Evolutionary conservation across 768 basidiomycete genomes (phyloP), one percentile per base, ranked within the genome.

Genomic region (Strobilomyces dryophilus): DNA sequence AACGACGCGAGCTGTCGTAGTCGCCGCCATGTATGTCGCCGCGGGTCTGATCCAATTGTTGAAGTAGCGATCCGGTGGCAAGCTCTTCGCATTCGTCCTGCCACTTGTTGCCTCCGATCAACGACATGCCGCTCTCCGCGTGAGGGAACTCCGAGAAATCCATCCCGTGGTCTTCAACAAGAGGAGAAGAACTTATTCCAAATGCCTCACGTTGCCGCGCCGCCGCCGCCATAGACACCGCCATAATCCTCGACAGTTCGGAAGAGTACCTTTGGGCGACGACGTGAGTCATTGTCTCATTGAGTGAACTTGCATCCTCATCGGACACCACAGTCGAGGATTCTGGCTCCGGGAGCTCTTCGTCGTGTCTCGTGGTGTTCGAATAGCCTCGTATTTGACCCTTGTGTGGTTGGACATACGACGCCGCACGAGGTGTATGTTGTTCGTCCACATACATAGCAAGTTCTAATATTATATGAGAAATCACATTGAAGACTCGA

Each of bases 201-300:
- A 80, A 77, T n/a, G 76, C 79, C 54, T 70, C 69, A 40, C 77
- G 68, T 57, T 81, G 77, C 14, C 74, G 72, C 40, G 74, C 74
- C 31, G 77, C 76, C 15, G 73, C 73, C 2, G 67, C 68, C 18
- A 64, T 59, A 15, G 62, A 73, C 12, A 39, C 60, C 29, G 51
- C 65, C 60, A 59, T 62, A 42, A 69, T 57, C 8, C 62, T 60
- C 15, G 64, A 62, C 9, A 68, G 32, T 24, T 68, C 67, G 21
- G 68, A 68, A 26, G 66, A 68, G 40, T 61, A 64, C 39, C 69
- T 55, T 10, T 50, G 29, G 5, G 52, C 39, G 31, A 5, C 8
- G 2, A 18, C 11, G 3, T 18, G 54, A 12, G 52, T 27, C 2
- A 7, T 36, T 5, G 35, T 49, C 10, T 48, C 49, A 10, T 51